Evolutionary conservation across 2,329 filamentous ascomycete species (phyloP).

Genomic region (Fusarium anguioides): DNA sequence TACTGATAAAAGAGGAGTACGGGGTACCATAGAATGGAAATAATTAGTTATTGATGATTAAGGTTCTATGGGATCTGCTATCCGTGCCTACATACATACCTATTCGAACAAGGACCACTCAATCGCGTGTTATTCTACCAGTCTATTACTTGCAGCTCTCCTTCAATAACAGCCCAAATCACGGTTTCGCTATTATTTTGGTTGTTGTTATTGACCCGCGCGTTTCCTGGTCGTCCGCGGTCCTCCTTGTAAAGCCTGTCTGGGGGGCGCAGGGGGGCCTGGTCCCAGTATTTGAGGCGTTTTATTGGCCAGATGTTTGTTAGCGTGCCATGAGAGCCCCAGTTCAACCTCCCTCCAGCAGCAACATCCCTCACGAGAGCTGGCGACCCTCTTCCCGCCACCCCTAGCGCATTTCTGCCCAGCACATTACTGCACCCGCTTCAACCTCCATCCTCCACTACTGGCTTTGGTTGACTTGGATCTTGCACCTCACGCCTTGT

Average conservation of each 20-base stretch:
- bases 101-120: background rate
- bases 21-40: background rate
- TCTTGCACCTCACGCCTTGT: slow-evolving; percentile 37
- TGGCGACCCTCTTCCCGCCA: slow-evolving; percentile 43
- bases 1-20: background rate
- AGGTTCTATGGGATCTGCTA: background rate
- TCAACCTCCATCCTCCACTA: slow-evolving; percentile 34
- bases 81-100: background rate
- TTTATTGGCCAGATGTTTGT: slow-evolving; percentile 38
- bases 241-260: slow-evolving; percentile 30
- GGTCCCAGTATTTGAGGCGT: slow-evolving; percentile 4
- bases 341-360: slow-evolving; percentile 47
- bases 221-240: slow-evolving; percentile 47
- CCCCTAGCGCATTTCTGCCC: slow-evolving; percentile 38
- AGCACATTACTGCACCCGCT: slow-evolving; percentile 34
- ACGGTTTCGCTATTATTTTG: slow-evolving; percentile 40
- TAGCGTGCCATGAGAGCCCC: slow-evolving; percentile 42
- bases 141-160: slow-evolving; percentile 9
- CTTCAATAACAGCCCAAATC: slow-evolving; percentile 19
- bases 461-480: slow-evolving; percentile 36
- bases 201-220: slow-evolving; percentile 48
- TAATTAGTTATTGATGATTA: background rate
- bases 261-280: slow-evolving; percentile 27
- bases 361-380: slow-evolving; percentile 42
- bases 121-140: slow-evolving; percentile 3